These are phyloP conservation scores for Fusarium sarcochroum DNA, from an alignment of 2,329 filamentous ascomycete genomes.

Conservation along the genomic window DNA sequence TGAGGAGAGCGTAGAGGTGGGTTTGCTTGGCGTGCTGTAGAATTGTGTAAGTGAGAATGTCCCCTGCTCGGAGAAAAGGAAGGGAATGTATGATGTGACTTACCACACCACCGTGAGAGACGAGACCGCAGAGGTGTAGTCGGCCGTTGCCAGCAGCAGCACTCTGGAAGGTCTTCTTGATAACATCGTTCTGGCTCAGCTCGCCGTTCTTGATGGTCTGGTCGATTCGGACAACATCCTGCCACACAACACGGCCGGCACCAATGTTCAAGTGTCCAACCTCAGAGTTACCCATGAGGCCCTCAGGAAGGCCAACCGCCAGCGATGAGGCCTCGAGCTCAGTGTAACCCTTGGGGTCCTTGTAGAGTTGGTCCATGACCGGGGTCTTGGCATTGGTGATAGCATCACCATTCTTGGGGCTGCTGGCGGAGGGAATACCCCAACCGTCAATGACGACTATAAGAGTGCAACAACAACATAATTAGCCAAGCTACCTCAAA, in stretches of 20 bases:
- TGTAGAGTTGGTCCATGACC: constrained; percentile 92
- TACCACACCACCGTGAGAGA: constrained; percentile 94
- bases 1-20: constrained; percentile 88
- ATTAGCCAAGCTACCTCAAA: constrained; percentile 73
- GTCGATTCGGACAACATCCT: constrained; percentile 97
- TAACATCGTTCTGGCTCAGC: constrained; percentile 80
- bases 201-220: constrained; percentile 89
- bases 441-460: constrained; percentile 99
- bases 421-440: constrained; percentile 86
- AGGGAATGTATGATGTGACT: constrained; percentile 48
- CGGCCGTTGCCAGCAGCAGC: constrained; percentile 92
- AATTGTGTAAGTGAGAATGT: constrained; percentile 29
- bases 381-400: constrained; percentile 95
- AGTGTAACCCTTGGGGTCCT: constrained; percentile 86
- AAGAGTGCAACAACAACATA: constrained; percentile 64
- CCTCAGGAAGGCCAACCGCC: constrained; percentile 94
- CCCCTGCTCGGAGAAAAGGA: background rate
- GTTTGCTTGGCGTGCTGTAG: constrained; percentile 91
- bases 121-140: constrained; percentile 90
- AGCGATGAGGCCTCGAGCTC: constrained; percentile 96
- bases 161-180: constrained; percentile 81
- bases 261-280: constrained; percentile 99
- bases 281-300: constrained; percentile 98
- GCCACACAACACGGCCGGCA: constrained; percentile 97
- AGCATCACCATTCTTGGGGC: constrained; percentile 91